Evolutionary conservation across 176 grass and related monocot genomes (phyloP).

Genomic region (Carex pumila): DNA sequence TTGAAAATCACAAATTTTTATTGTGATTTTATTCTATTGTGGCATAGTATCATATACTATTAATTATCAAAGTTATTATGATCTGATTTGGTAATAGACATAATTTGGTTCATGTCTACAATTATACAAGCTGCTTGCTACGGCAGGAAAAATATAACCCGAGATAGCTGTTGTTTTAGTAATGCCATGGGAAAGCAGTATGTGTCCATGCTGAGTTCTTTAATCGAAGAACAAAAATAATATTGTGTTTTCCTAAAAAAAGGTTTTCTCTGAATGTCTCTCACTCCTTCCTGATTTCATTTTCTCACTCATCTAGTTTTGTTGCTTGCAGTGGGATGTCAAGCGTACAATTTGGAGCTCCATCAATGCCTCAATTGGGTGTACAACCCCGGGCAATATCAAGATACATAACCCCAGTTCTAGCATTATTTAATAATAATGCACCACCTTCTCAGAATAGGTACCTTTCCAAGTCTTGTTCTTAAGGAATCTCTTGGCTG

Average conservation of each 20-base stretch:
- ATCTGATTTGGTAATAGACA: background rate
- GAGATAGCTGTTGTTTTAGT: background rate
- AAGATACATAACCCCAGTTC: slow-evolving; percentile 17
- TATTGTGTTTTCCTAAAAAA: background rate
- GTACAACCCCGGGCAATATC: slow-evolving; percentile 34
- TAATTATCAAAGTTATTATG: background rate
- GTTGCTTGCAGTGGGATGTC: slow-evolving; percentile 35
- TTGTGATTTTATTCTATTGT: background rate
- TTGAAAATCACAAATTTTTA: background rate
- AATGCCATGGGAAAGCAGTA: background rate
- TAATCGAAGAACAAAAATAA: background rate
- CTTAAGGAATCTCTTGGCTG: background rate
- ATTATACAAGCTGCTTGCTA: background rate
- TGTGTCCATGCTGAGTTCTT: background rate
- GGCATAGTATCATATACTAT: background rate
- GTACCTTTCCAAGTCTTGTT: slow-evolving; percentile 6
- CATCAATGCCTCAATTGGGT: slow-evolving; percentile 52
- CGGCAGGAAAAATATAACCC: background rate
- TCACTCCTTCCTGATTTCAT: background rate
- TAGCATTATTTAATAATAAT: slow-evolving; percentile 15
- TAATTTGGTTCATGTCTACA: background rate
- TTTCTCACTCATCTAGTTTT: background rate
- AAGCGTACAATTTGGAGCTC: slow-evolving; percentile 36
- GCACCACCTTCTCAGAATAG: slow-evolving; percentile 30
- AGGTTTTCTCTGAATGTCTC: background rate